phyloP scores from a whole-genome alignment of 2,329 filamentous ascomycete species.

The Biscogniauxia sp. region DNA sequence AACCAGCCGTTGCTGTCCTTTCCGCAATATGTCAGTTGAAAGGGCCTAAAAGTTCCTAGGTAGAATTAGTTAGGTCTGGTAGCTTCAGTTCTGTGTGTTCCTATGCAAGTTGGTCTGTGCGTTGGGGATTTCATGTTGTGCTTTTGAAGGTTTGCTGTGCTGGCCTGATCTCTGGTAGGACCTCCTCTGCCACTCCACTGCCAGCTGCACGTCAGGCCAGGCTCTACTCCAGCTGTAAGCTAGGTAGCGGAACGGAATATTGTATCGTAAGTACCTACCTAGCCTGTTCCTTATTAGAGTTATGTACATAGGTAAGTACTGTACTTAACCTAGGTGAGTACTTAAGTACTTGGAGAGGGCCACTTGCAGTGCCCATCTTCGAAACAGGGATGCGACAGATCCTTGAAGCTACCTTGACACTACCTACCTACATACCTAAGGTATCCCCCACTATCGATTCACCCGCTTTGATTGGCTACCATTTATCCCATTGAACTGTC shows the following conservation, averaged over 20 bases:
- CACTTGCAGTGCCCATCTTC: too few species aligned
- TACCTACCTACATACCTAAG: background rate
- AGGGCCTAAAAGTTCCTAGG: slow-evolving; percentile 11
- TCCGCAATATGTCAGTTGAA: slow-evolving; percentile 13
- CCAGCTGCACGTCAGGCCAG: too few species aligned
- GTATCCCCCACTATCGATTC: background rate
- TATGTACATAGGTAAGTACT: too few species aligned
- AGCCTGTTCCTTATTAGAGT: too few species aligned
- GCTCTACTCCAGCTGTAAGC: too few species aligned
- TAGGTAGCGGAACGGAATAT: background rate
- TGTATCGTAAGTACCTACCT: too few species aligned
- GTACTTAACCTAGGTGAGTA: background rate
- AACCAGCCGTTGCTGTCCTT: slow-evolving; percentile 15
- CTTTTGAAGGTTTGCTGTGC: background rate
- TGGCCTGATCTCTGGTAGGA: too few species aligned
- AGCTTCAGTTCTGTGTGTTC: slow-evolving; percentile 20
- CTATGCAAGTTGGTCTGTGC: background rate
- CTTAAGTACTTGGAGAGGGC: too few species aligned
- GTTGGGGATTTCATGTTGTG: background rate
- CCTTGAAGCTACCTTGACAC: background rate
- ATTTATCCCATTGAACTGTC: slow-evolving; percentile 14
- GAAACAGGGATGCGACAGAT: background rate
- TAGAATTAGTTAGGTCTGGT: too few species aligned
- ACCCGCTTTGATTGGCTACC: slow-evolving; percentile 15
- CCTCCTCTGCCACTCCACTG: too few species aligned